Conservation (phyloP, 176 grass and related monocot species). For the Musa schizocarpa region DNA sequence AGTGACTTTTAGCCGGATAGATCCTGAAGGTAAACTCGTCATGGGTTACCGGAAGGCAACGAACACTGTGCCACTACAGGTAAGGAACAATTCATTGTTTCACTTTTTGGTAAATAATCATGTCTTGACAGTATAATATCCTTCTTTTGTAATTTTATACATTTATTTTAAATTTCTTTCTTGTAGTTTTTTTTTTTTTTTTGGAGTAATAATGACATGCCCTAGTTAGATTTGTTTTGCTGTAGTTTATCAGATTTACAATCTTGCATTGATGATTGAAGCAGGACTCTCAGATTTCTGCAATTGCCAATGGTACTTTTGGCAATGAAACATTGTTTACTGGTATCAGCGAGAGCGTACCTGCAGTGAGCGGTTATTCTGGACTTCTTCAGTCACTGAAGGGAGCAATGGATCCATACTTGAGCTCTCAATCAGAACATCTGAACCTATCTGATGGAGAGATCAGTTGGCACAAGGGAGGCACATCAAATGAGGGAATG, state of each 20-base stretch:
- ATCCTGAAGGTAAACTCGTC: conserved; percentile 97
- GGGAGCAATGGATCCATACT: conserved; percentile 48
- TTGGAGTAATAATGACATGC: neutral
- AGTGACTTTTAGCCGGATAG: conserved; percentile 98
- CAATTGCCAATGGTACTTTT: conserved; percentile 83
- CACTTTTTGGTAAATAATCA: neutral
- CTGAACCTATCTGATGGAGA: conserved; percentile 55
- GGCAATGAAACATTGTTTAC: conserved; percentile 65
- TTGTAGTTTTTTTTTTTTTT: neutral
- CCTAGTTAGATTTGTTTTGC: neutral
- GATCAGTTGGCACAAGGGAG: conserved; percentile 52
- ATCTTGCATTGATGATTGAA: conserved; percentile 18
- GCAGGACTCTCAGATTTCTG: conserved; percentile 97
- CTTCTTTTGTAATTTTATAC: neutral
- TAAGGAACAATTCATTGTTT: conserved; percentile 25
- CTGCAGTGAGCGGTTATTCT: conserved; percentile 66
- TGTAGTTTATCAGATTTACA: neutral
- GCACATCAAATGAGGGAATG: conserved; percentile 48
- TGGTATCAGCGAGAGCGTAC: conserved; percentile 50
- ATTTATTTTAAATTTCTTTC: neutral
- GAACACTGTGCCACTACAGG: conserved; percentile 71
- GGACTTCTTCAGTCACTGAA: conserved; percentile 76
- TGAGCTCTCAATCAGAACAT: conserved; percentile 48
- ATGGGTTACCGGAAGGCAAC: conserved; percentile 98
- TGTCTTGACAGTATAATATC: neutral